Evolutionary conservation across 495 filamentous ascomycete species (phyloP).

Genomic region (Alectoria sarmentosa): DNA sequence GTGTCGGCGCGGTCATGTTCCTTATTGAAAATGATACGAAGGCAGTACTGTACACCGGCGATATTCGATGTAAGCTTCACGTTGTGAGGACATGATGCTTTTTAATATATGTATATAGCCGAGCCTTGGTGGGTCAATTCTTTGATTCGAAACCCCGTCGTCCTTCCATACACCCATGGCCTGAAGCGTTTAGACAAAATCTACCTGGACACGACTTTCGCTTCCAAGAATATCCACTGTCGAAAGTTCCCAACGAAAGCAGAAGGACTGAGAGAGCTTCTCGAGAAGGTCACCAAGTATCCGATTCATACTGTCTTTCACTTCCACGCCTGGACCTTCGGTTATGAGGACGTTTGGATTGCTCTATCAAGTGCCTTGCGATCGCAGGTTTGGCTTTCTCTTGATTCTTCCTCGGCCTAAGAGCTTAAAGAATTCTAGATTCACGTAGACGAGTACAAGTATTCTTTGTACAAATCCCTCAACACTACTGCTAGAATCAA

Average conservation of each 20-base stretch:
- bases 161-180: conserved; percentile 69
- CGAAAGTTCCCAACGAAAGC: conserved; percentile 52
- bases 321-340: conserved; percentile 88
- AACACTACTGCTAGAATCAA: conserved; percentile 28
- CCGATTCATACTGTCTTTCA: conserved; percentile 74
- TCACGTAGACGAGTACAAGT: conserved; percentile 78
- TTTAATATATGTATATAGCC: conserved; percentile 31
- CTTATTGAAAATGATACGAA: conserved; percentile 72
- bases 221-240: conserved; percentile 39
- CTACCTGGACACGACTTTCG: conserved; percentile 84
- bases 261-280: conserved; percentile 66
- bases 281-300: conserved; percentile 61
- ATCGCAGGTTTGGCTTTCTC: conserved; percentile 46
- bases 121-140: conserved; percentile 62
- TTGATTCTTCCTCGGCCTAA: background rate
- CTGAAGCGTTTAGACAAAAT: conserved; percentile 63
- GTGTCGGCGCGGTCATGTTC: conserved; percentile 89
- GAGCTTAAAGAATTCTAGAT: conserved; percentile 41
- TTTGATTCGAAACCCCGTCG: conserved; percentile 59
- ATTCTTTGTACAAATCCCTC: conserved; percentile 64
- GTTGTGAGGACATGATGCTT: background rate
- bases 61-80: conserved; percentile 60
- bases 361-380: conserved; percentile 64
- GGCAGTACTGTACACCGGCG: conserved; percentile 85
- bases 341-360: conserved; percentile 88